Conservation (phyloP, 2,329 filamentous ascomycete species). For the Pyrenophora seminiperda region DNA sequence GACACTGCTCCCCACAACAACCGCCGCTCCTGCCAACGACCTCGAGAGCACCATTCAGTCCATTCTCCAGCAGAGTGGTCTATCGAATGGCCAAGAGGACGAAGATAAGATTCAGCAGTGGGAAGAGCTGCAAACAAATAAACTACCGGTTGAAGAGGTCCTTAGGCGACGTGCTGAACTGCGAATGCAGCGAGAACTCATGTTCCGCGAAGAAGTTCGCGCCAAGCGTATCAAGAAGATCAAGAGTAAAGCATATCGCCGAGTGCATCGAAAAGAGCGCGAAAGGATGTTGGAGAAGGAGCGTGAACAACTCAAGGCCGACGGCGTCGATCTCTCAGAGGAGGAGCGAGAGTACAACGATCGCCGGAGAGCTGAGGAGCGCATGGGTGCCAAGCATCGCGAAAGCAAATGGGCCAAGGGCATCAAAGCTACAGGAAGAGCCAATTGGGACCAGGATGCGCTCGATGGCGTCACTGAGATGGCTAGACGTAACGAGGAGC, state of each 20-base stretch:
- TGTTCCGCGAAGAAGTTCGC: conserved; percentile 86
- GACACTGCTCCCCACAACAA: conserved; percentile 63
- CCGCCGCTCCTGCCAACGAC: conserved; percentile 72
- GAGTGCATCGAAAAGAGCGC: conserved; percentile 83
- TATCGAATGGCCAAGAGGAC: conserved; percentile 64
- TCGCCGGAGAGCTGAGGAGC: conserved; percentile 77
- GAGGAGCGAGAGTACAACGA: conserved; percentile 70
- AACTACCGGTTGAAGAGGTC: conserved; percentile 73
- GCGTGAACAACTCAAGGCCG: conserved; percentile 62
- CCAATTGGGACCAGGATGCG: conserved; percentile 88
- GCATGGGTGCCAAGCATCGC: conserved; percentile 82
- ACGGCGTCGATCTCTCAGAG: conserved; percentile 65
- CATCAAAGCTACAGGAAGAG: conserved; percentile 76
- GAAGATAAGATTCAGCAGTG: conserved; percentile 71
- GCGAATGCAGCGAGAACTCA: conserved; percentile 78
- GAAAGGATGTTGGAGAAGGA: conserved; percentile 64
- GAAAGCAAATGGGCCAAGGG: conserved; percentile 94
- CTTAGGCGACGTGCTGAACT: conserved; percentile 74
- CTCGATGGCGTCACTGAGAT: conserved; percentile 78
- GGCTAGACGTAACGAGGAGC: conserved; percentile 80
- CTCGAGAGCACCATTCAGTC: conserved; percentile 84
- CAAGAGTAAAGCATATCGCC: conserved; percentile 94
- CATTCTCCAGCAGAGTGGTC: conserved; percentile 87
- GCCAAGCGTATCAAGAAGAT: conserved; percentile 97
- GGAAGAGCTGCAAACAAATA: conserved; percentile 72